A percentile compares a stretch with the other conserved stretches of the same genome.
These are phyloP conservation scores for Carex pumila DNA, from an alignment of 176 grass and related monocot species.

Conservation along the genomic window DNA sequence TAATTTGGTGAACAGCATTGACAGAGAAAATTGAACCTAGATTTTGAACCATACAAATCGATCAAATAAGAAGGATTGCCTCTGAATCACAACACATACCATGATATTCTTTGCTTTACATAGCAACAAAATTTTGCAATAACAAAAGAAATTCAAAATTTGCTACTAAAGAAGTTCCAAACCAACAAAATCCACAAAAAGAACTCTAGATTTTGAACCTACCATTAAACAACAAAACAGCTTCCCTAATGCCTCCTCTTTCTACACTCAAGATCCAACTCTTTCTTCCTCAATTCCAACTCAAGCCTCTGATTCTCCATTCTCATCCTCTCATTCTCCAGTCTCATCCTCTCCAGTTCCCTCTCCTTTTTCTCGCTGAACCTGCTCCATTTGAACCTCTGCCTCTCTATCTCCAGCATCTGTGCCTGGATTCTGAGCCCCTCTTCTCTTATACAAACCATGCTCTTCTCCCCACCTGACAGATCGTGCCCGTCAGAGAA, in stretches of 20 bases:
- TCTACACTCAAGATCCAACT: slow-evolving; percentile 48
- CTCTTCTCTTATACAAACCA: slow-evolving; percentile 33
- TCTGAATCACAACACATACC: neutral
- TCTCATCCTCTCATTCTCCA: slow-evolving; percentile 70
- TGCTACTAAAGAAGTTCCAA: neutral
- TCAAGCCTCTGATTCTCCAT: slow-evolving; percentile 68
- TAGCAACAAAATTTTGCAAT: neutral
- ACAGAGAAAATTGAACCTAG: neutral
- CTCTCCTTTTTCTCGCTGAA: slow-evolving; percentile 66
- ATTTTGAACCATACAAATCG: too few relatives aligned
- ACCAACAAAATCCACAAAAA: neutral
- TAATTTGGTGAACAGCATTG: neutral
- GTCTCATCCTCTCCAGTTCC: slow-evolving; percentile 56
- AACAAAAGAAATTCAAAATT: neutral
- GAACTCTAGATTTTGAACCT: neutral
- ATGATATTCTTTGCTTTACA: neutral
- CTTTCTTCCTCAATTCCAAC: slow-evolving; percentile 61
- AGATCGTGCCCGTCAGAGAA: slow-evolving; percentile 16
- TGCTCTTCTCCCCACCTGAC: slow-evolving; percentile 28
- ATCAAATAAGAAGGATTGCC: neutral
- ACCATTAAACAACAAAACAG: neutral
- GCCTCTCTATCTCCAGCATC: slow-evolving; percentile 57
- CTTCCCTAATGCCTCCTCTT: slow-evolving; percentile 31
- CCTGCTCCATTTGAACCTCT: slow-evolving; percentile 54
- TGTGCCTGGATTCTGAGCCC: slow-evolving; percentile 45